Conservation (phyloP, 2,329 filamentous ascomycete genomes). For the Tolypocladium endophyticum region DNA sequence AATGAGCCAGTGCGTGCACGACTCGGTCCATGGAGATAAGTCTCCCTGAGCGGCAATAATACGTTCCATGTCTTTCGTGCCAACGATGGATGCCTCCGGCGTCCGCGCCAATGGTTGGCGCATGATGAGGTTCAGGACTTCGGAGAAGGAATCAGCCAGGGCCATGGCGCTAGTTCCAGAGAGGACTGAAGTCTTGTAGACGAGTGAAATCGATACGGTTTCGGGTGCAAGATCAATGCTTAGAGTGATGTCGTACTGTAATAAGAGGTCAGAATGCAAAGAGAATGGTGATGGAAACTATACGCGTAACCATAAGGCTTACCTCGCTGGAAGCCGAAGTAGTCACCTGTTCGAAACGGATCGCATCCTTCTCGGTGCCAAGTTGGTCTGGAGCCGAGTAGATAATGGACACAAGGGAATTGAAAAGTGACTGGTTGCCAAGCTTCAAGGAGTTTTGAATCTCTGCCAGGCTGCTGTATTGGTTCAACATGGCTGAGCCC, state of each 20-base stretch:
- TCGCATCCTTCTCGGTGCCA: neutral
- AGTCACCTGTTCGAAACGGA: neutral
- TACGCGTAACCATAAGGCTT: neutral
- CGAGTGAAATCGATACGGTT: neutral
- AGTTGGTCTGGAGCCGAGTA: neutral
- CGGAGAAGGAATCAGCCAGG: neutral
- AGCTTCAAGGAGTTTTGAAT: neutral
- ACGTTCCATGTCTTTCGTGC: neutral
- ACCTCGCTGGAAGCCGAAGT: neutral
- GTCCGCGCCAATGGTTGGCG: neutral
- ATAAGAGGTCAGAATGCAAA: neutral
- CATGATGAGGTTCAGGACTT: neutral
- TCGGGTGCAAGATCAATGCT: neutral
- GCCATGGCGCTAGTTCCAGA: neutral
- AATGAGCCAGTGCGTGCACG: constrained; percentile 6
- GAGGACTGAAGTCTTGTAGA: neutral
- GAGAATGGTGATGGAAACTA: neutral
- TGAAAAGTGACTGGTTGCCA: neutral
- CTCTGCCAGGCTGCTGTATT: neutral
- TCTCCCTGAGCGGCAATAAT: neutral
- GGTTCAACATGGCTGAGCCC: neutral
- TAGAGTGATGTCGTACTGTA: neutral
- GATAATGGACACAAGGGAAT: neutral
- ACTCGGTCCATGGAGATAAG: neutral
- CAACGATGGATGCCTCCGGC: neutral